Percentiles rank a stretch among this genome's conserved stretches.
These are phyloP conservation scores for Aspergillus spinulosporus DNA, from an alignment of 2,329 filamentous ascomycete species.

Conservation along the genomic window DNA sequence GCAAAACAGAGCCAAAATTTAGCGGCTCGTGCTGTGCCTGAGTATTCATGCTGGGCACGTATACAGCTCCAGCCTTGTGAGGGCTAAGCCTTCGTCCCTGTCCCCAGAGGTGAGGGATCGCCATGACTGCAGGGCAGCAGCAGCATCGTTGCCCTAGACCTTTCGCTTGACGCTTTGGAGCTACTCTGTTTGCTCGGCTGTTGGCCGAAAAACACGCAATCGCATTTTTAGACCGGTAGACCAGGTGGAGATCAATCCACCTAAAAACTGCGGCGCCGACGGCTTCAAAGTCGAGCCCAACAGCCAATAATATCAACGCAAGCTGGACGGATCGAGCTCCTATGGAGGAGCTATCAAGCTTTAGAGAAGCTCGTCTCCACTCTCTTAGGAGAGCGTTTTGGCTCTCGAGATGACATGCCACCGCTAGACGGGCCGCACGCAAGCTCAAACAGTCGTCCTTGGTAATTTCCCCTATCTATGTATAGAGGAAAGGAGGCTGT, in stretches of 20 bases:
- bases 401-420: neutral
- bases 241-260: slow-evolving; percentile 1
- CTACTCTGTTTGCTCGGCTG: neutral
- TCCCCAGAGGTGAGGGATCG: too few relatives aligned
- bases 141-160: too few relatives aligned
- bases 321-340: neutral
- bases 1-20: neutral
- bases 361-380: slow-evolving; percentile 9
- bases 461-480: neutral
- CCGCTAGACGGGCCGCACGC: neutral
- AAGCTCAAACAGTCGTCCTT: slow-evolving; percentile 7
- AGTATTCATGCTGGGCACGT: neutral
- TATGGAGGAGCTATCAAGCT: neutral
- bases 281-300: neutral
- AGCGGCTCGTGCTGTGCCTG: neutral
- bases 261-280: slow-evolving; percentile 6
- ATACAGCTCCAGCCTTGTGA: too few relatives aligned
- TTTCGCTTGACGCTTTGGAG: too few relatives aligned
- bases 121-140: too few relatives aligned
- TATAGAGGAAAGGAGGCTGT: neutral
- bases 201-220: neutral
- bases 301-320: neutral
- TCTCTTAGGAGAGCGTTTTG: neutral
- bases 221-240: neutral
- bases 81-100: too few relatives aligned